A percentile compares a stretch with the other conserved stretches of the same genome.
phyloP scores from a whole-genome alignment of 768 basidiomycete species.

The Termitomyces bulborhizus region DNA sequence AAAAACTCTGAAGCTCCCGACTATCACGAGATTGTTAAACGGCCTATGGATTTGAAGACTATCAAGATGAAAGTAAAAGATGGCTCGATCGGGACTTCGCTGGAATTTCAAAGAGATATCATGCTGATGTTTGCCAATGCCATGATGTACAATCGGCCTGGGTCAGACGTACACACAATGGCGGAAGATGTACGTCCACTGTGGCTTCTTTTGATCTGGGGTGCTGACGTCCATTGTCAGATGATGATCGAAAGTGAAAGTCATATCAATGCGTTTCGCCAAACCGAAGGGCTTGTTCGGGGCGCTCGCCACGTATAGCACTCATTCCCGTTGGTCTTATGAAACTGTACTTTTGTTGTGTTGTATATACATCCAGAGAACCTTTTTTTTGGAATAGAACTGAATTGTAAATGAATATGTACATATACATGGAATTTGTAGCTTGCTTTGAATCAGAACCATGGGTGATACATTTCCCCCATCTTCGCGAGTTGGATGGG shows the following conservation, averaged over 20 bases:
- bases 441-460: slow-evolving; percentile 49
- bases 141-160: slow-evolving; percentile 92
- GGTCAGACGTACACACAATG: slow-evolving; percentile 83
- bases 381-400: background rate
- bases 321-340: background rate
- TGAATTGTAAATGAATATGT: too few species aligned
- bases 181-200: slow-evolving; percentile 74
- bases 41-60: slow-evolving; percentile 95
- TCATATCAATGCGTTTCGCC: slow-evolving; percentile 62
- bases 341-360: background rate
- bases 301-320: slow-evolving; percentile 28
- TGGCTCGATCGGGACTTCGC: slow-evolving; percentile 70
- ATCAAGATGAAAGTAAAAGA: slow-evolving; percentile 85
- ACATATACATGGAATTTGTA: too few species aligned
- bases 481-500: slow-evolving; percentile 80
- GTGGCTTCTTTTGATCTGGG: background rate
- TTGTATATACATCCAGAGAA: background rate
- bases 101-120: slow-evolving; percentile 87
- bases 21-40: slow-evolving; percentile 86
- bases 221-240: slow-evolving; percentile 24
- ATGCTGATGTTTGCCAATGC: slow-evolving; percentile 96
- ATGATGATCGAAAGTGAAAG: slow-evolving; percentile 74
- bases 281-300: slow-evolving; percentile 67
- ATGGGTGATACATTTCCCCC: slow-evolving; percentile 80
- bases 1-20: slow-evolving; percentile 84